Evolutionary conservation across 106 monocot species (phyloP).

Genomic region (Apostasia shenzhenica): DNA sequence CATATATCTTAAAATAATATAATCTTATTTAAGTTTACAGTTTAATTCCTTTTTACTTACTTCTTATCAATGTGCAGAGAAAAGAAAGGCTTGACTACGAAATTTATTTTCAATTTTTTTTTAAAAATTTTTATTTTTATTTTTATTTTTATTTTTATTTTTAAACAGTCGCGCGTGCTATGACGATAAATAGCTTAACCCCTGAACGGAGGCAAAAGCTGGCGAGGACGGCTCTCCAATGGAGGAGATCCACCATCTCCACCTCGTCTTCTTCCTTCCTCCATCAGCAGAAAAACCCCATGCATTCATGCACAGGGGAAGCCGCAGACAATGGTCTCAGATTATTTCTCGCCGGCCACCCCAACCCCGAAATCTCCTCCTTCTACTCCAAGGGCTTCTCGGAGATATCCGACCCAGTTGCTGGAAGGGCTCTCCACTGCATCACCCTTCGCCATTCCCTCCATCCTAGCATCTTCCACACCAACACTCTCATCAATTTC

Average conservation of each 20-base stretch:
- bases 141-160: no score
- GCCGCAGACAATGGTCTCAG: slow-evolving; percentile 10
- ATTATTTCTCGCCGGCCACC: slow-evolving; percentile 28
- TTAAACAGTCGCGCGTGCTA: no score
- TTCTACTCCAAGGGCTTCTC: slow-evolving; percentile 57
- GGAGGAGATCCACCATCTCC: slow-evolving; percentile 8
- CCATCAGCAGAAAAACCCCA: neutral
- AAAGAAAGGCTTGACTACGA: no score
- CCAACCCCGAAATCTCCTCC: slow-evolving; percentile 30
- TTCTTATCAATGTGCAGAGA: no score
- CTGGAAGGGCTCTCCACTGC: slow-evolving; percentile 37
- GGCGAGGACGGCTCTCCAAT: slow-evolving; percentile 5
- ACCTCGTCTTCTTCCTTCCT: neutral
- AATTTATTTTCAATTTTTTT: no score
- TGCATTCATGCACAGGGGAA: slow-evolving; percentile 3
- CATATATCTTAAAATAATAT: no score
- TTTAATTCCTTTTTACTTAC: no score
- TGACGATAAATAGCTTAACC: no score
- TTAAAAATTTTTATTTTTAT: no score
- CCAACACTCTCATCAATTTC: slow-evolving; percentile 64
- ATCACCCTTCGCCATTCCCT: slow-evolving; percentile 30
- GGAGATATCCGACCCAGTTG: slow-evolving; percentile 21
- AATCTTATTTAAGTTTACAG: no score
- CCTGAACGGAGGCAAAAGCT: neutral
- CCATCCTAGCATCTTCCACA: slow-evolving; percentile 42